phyloP scores from a whole-genome alignment of 805 yeast genomes.

The Candida saitoana region DNA sequence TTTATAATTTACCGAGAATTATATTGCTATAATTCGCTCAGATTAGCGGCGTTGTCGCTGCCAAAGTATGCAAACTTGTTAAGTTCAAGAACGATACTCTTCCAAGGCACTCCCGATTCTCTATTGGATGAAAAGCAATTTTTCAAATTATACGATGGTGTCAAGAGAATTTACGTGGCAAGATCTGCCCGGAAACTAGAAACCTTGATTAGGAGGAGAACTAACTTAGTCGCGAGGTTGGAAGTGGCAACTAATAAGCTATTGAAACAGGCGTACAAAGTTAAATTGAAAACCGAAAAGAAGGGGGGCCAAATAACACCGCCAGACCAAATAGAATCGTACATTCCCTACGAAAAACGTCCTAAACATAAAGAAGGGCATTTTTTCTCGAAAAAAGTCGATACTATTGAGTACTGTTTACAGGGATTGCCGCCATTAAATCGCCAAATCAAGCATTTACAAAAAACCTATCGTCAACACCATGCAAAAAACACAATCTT shows the following conservation, averaged over 20 bases:
- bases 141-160: conserved; percentile 74
- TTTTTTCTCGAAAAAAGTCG: conserved; percentile 46
- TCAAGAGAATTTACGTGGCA: conserved; percentile 75
- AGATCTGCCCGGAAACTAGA: conserved; percentile 58
- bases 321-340: conserved; percentile 46
- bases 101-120: conserved; percentile 78
- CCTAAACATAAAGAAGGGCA: conserved; percentile 57
- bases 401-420: conserved; percentile 54
- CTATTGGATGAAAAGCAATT: conserved; percentile 70
- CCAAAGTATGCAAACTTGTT: conserved; percentile 73
- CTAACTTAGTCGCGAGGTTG: conserved; percentile 52
- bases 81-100: conserved; percentile 76
- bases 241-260: conserved; percentile 64
- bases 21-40: conserved; percentile 67
- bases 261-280: conserved; percentile 60
- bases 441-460: conserved; percentile 53
- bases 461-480: conserved; percentile 42
- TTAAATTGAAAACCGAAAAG: conserved; percentile 60
- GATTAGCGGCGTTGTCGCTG: conserved; percentile 74
- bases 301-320: conserved; percentile 49
- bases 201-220: conserved; percentile 55
- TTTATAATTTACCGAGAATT: conserved; percentile 81
- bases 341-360: conserved; percentile 63
- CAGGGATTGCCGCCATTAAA: conserved; percentile 57
- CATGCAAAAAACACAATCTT: conserved; percentile 75